Percentiles rank a stretch among this genome's conserved stretches.
Conservation (phyloP, 768 basidiomycete species). For the Xerocomus potaroensis region DNA sequence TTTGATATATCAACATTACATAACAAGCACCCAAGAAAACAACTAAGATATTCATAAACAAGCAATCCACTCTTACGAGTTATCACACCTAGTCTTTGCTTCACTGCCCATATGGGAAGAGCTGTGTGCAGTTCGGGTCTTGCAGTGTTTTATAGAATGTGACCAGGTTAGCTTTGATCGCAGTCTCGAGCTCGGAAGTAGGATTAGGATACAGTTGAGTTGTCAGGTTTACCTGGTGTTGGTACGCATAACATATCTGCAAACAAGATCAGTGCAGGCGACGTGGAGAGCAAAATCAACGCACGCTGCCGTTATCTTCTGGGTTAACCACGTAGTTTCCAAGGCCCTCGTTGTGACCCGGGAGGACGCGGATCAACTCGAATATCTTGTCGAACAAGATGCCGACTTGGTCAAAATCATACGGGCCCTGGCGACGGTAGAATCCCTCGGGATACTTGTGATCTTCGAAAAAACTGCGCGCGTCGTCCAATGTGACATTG, state of each 20-base stretch:
- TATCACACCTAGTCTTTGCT: not conserved
- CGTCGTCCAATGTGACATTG: slow-evolving; percentile 11
- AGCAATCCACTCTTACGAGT: too few relatives aligned
- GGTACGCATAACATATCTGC: slow-evolving; percentile 19
- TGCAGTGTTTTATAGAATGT: slow-evolving; percentile 11
- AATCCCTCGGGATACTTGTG: slow-evolving; percentile 19
- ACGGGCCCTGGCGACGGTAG: slow-evolving; percentile 17
- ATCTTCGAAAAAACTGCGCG: slow-evolving; percentile 16
- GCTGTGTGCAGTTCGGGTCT: slow-evolving; percentile 10
- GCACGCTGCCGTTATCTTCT: slow-evolving; percentile 10
- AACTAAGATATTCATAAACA: too few relatives aligned
- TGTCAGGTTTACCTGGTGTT: slow-evolving; percentile 18
- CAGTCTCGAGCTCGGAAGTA: slow-evolving; percentile 12
- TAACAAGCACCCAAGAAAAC: too few relatives aligned
- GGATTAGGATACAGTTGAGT: slow-evolving; percentile 21
- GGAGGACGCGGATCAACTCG: slow-evolving; percentile 1
- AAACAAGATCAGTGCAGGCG: not conserved
- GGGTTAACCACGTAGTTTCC: slow-evolving; percentile 13
- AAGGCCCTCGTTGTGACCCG: slow-evolving; percentile 17
- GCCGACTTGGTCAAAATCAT: slow-evolving; percentile 2
- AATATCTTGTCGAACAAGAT: slow-evolving; percentile 1
- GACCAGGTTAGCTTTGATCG: slow-evolving; percentile 21
- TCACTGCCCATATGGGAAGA: slow-evolving; percentile 17
- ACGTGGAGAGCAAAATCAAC: not conserved
- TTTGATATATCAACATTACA: too few relatives aligned